phyloP scores from a whole-genome alignment of 2,329 filamentous ascomycete species.

The Claviceps monticola region DNA sequence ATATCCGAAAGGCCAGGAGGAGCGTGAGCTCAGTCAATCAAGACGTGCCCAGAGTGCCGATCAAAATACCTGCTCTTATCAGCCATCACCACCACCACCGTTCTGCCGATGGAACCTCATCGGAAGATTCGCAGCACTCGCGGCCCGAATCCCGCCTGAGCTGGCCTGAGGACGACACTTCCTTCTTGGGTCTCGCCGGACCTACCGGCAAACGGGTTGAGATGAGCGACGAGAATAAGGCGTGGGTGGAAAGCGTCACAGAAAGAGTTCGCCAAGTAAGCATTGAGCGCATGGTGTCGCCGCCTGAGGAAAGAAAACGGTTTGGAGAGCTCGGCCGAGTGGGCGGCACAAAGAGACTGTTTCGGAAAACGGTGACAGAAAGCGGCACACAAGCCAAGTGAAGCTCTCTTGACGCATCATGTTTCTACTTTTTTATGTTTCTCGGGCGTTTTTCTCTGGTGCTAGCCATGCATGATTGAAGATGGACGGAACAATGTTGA shows the following conservation, averaged over 20 bases:
- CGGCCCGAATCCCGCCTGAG: conserved; percentile 39
- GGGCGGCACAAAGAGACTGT: conserved; percentile 59
- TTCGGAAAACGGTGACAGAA: conserved; percentile 32
- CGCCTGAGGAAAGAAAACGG: conserved; percentile 19
- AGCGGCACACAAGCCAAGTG: conserved; percentile 8
- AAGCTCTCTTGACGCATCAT: conserved; percentile 5
- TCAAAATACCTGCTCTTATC: conserved; percentile 31
- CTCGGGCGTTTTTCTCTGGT: too few species aligned
- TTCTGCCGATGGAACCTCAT: conserved; percentile 27
- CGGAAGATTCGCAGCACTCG: conserved; percentile 31
- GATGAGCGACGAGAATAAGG: conserved; percentile 58
- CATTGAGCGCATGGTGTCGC: conserved; percentile 32
- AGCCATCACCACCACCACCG: conserved; percentile 8
- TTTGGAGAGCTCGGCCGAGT: conserved; percentile 62
- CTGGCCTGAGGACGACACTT: conserved; percentile 46
- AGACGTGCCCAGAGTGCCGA: conserved; percentile 19
- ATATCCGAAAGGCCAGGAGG: conserved; percentile 39
- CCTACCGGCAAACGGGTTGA: conserved; percentile 50
- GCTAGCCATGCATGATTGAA: too few species aligned
- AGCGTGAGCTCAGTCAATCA: conserved; percentile 24
- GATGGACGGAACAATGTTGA: too few species aligned
- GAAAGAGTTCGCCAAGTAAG: conserved; percentile 63
- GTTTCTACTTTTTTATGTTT: not conserved
- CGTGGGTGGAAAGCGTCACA: conserved; percentile 75
- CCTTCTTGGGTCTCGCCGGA: conserved; percentile 54